Percentiles rank a stretch among this genome's conserved stretches.
phyloP scores from a whole-genome alignment of 805 yeast genomes.

The Wickerhamiella bombiphila region DNA sequence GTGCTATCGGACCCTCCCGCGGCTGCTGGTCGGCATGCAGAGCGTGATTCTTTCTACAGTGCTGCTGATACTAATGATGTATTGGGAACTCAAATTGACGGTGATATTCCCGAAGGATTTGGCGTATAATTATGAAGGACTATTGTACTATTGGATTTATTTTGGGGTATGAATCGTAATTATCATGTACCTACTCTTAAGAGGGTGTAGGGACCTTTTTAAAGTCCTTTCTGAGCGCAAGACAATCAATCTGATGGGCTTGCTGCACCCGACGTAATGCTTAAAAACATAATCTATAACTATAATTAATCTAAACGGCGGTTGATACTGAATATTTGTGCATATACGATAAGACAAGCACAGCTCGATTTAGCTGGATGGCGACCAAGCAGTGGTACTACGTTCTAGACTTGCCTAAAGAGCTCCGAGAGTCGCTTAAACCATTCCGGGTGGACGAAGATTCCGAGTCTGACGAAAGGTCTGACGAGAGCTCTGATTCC shows the following conservation, averaged over 20 bases:
- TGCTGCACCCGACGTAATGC: too few species aligned
- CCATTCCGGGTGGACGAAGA: slow-evolving; percentile 14
- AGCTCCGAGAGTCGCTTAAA: slow-evolving; percentile 16
- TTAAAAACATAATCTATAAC: too few species aligned
- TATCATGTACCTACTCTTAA: too few species aligned
- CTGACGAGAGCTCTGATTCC: slow-evolving; percentile 14
- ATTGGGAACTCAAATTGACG: slow-evolving; percentile 1
- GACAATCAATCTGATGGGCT: too few species aligned
- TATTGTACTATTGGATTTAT: not conserved
- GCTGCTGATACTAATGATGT: not conserved
- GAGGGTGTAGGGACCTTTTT: too few species aligned
- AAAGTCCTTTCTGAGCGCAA: too few species aligned
- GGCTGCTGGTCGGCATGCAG: too few species aligned
- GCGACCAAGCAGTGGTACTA: slow-evolving; percentile 9
- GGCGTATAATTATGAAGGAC: not conserved
- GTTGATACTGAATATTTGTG: too few species aligned
- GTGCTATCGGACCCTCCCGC: not conserved
- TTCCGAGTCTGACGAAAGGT: slow-evolving; percentile 20
- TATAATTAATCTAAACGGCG: too few species aligned
- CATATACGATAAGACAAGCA: too few species aligned
- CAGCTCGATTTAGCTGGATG: too few species aligned
- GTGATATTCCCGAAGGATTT: slow-evolving; percentile 4
- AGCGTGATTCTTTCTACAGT: slow-evolving; percentile 2
- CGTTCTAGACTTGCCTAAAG: slow-evolving; percentile 14
- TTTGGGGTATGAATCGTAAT: not conserved